Evolutionary conservation across 371 early-diverging fungal species (phyloP).

Genomic region (Rhizopus delemar): DNA sequence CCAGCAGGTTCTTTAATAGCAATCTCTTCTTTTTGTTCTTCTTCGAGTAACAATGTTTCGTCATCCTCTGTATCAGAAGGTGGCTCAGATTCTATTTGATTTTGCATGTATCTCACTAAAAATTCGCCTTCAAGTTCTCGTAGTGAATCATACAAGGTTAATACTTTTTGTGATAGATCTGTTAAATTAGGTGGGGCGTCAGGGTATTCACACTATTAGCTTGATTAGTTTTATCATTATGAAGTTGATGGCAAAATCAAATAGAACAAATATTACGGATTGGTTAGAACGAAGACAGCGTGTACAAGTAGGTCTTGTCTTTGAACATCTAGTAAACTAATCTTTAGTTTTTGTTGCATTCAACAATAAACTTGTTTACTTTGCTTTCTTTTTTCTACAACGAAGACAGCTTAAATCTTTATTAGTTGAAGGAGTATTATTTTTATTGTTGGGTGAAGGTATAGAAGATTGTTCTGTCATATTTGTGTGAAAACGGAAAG

Average conservation of each 20-base stretch:
- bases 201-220: constrained; percentile 50
- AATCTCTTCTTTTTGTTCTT: not conserved
- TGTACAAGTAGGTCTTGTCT: constrained; percentile 51
- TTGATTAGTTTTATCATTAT: not conserved
- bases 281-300: constrained; percentile 55
- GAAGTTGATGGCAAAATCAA: not conserved
- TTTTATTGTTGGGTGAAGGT: constrained; percentile 2
- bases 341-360: not conserved
- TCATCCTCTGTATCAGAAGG: not conserved
- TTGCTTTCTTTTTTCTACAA: constrained; percentile 58
- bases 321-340: constrained; percentile 41
- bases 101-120: constrained; percentile 37
- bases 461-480: constrained; percentile 17
- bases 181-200: constrained; percentile 54
- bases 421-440: constrained; percentile 12
- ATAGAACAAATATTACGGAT: constrained; percentile 25
- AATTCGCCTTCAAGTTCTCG: constrained; percentile 47
- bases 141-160: constrained; percentile 45
- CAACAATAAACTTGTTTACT: constrained; percentile 25
- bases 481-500: not conserved
- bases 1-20: constrained; percentile 16
- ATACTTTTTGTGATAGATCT: constrained; percentile 48
- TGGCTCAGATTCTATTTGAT: not conserved
- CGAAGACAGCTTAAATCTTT: constrained; percentile 53
- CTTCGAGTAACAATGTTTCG: not conserved